Base-by-base conservation (phyloP, 176 grass and related monocot genomes). In the Thinopyrum elongatum region DNA sequence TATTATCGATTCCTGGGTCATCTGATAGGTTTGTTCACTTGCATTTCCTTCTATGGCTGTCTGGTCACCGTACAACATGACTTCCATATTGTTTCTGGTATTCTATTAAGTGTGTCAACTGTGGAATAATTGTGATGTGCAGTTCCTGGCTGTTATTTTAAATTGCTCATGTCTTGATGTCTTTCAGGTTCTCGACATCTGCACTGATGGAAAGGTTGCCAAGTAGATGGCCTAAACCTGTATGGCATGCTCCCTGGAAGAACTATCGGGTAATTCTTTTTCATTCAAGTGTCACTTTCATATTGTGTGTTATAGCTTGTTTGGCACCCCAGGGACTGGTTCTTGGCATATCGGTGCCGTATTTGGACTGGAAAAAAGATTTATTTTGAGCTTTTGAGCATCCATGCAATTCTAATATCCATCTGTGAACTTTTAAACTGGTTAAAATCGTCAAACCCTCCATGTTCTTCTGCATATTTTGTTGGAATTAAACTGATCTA, bases 181-280 rank as follows among this genome's bases (percentile, higher is more conserved):
- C 38, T 85, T 62, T 80, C 71, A 99, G 94, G 65, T 94, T 88
- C 87, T 96, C 97, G 2, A 94, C 93, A 81, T 92, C 94, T 83
- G 94, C 94, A 83, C 73, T 96, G 17, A 94, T 96, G 87, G 97
- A 96, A 86, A 99, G 97, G 88, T 88, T 99, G 82, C 90, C 94
- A 80, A 97, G 94, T 93, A 91, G 92, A 85, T 99, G 97, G 97
- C 97, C 97, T 51, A 82, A 93, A 70, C 97, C 97, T 82, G 34
- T 63, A 78, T 99, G 97, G 97, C 97, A 94, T 91, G 84, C 94
- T 88, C 97, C 94, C 61, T 99, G 94, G 97, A 99, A 97, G 84
- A 99, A 96, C 62, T 99, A 96, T 89, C 83, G 97, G 82, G 97
- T 96, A 93, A 93, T 27, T 65, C n/a, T 64, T 44, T 44, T 76